Base-by-base conservation (phyloP, 1,284 basidiomycete genomes). In the Neolentinus lepideus region DNA sequence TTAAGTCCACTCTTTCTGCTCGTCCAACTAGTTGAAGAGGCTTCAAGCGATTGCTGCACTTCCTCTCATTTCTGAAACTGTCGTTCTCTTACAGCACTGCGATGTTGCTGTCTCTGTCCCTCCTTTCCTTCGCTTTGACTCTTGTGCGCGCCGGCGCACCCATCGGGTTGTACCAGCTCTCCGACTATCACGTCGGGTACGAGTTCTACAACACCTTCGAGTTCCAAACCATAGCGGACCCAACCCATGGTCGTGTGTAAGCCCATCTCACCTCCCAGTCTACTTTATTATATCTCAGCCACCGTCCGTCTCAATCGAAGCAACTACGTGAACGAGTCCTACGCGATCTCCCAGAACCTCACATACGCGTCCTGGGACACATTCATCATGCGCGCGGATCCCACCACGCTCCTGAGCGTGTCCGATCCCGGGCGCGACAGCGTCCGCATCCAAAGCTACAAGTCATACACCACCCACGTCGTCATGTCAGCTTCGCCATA, bases 341-440 rank as follows among this genome's bases (percentile, higher is more conserved):
- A 61, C 1, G 73, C 73, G 2, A 54, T 62, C 45, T 21, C 59
- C 3, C 31, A 61, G 25, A 72, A 73, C 56, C 61, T 75, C 29
- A 69, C 68, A 16, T 69, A 63, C 54, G 66, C 64, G 9, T 63
- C 61, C 14, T 29, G 53, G 2, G 54, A 64, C 59, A 59, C 67
- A 2, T 72, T 75, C 56, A 53, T 73, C 53, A 59, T 75, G 56
- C 71, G 70, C 9, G 69, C 69, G 0, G 72, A 74, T 57, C 33
- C 67, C 53, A 66, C 60, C 1, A 66, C 67, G 14, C 56, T 59
- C 22, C 62, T 68, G 29, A 54, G 38, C 47, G 27, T 63, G 16
- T 61, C 55, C 27, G 66, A 62, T n/a, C 61, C 65, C 11, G 67
- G 67, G 21, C 59, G 67, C 14, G 61, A 66, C 56, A 63, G 64